Conservation (phyloP, 495 filamentous ascomycete species). For the Penicillium manginii region DNA sequence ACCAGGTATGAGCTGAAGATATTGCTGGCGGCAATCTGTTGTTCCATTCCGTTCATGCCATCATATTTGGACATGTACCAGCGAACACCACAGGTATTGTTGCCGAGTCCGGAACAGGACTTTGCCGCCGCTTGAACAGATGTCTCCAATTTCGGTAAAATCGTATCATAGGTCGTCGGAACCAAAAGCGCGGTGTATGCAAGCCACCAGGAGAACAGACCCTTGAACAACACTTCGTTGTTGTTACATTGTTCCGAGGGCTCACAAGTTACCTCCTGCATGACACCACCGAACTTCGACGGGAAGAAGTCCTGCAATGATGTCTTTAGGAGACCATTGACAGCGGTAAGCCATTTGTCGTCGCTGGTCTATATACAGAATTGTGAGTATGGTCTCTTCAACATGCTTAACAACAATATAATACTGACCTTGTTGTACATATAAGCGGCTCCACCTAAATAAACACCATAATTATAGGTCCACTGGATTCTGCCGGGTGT, state of each 20-base stretch:
- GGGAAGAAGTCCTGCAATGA: constrained; percentile 54
- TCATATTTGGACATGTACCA: constrained; percentile 70
- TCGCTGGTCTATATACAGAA: constrained; percentile 20
- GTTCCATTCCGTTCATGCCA: constrained; percentile 60
- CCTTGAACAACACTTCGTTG: constrained; percentile 82
- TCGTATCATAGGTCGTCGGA: constrained; percentile 59
- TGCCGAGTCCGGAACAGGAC: constrained; percentile 64
- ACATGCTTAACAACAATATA: not conserved
- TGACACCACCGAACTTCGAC: constrained; percentile 43
- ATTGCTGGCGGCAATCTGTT: constrained; percentile 58
- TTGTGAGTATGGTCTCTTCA: constrained; percentile 25
- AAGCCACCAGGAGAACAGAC: constrained; percentile 77
- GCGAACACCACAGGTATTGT: constrained; percentile 72
- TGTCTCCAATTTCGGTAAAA: constrained; percentile 66
- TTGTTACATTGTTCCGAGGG: constrained; percentile 58
- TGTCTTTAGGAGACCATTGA: constrained; percentile 56
- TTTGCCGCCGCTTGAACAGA: constrained; percentile 70
- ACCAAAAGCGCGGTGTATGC: constrained; percentile 68
- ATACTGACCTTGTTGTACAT: constrained; percentile 68
- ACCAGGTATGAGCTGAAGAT: constrained; percentile 48
- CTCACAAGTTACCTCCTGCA: constrained; percentile 75
- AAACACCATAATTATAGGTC: constrained; percentile 72
- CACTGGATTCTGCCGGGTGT: constrained; percentile 61
- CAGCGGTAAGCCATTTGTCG: constrained; percentile 54
- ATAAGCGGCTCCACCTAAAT: constrained; percentile 66